A percentile compares a stretch with the other conserved stretches of the same genome.
Conservation (phyloP, 2,329 filamentous ascomycete species). For the Ophiocordyceps camponoti-leonardi region DNA sequence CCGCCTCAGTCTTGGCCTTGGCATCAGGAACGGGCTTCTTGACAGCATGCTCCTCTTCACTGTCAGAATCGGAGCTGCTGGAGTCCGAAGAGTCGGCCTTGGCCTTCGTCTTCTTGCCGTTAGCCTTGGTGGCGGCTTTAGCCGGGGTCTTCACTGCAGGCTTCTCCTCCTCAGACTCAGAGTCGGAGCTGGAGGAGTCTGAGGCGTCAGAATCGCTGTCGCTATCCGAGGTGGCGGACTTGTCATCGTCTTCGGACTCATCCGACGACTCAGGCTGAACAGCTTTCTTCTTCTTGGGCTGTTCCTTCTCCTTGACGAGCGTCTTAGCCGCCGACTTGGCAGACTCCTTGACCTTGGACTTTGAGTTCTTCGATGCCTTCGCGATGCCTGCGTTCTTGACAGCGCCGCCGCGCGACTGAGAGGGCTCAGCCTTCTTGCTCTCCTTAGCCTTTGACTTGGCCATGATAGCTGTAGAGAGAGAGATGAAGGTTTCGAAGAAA, state of each 20-base stretch:
- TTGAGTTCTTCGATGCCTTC: slow-evolving; percentile 51
- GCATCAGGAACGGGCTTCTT: slow-evolving; percentile 5
- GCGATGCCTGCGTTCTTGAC: slow-evolving; percentile 51
- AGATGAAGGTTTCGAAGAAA: slow-evolving; percentile 4
- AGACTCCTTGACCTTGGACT: slow-evolving; percentile 41
- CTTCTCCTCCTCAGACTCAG: slow-evolving; percentile 7
- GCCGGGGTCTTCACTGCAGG: slow-evolving; percentile 1
- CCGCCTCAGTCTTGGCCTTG: slow-evolving; percentile 13
- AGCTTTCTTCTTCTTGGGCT: slow-evolving; percentile 29
- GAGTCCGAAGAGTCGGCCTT: slow-evolving; percentile 19
- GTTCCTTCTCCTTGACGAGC: slow-evolving; percentile 24
- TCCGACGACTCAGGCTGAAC: slow-evolving; percentile 22
- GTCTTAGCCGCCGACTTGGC: slow-evolving; percentile 44
- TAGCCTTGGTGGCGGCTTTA: background rate
- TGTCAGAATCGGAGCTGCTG: slow-evolving; percentile 14
- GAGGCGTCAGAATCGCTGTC: slow-evolving; percentile 6
- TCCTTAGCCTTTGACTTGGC: slow-evolving; percentile 46
- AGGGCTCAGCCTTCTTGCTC: slow-evolving; percentile 34
- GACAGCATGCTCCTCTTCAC: slow-evolving; percentile 14
- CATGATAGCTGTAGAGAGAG: slow-evolving; percentile 27
- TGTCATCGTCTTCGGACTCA: slow-evolving; percentile 11
- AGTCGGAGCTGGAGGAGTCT: slow-evolving; percentile 6
- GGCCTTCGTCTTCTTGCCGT: slow-evolving; percentile 3
- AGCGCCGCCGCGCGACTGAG: slow-evolving; percentile 23
- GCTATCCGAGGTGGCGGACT: slow-evolving; percentile 19